These are phyloP conservation scores for Penicillium sp. DNA, from an alignment of 2,329 filamentous ascomycete genomes.

Conservation along the genomic window DNA sequence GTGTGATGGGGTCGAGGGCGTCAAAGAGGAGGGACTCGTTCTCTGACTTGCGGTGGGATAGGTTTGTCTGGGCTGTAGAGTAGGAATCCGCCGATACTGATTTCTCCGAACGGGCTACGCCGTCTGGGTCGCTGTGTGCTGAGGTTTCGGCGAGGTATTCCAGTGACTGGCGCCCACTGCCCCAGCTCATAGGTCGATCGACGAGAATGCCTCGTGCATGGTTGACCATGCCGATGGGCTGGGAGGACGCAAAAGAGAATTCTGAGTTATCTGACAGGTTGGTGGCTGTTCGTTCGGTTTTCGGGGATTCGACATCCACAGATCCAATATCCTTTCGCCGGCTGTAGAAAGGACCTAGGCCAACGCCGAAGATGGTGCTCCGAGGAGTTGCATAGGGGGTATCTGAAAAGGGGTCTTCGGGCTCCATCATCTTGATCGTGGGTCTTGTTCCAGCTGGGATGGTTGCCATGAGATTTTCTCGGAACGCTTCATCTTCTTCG, in stretches of 20 bases:
- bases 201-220: constrained; percentile 16
- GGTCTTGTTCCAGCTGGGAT: constrained; percentile 6
- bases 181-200: constrained; percentile 18
- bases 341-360: constrained; percentile 19
- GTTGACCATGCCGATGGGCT: constrained; percentile 14
- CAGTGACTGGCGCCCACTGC: constrained; percentile 21
- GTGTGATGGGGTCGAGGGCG: constrained; percentile 23
- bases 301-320: constrained; percentile 36
- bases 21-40: constrained; percentile 46
- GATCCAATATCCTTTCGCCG: constrained; percentile 14
- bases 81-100: constrained; percentile 43
- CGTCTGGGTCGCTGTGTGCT: constrained; percentile 20
- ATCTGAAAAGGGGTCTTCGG: constrained; percentile 24
- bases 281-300: constrained; percentile 49
- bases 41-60: constrained; percentile 45
- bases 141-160: constrained; percentile 20
- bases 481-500: constrained; percentile 49
- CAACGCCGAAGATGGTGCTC: constrained; percentile 21
- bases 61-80: constrained; percentile 43
- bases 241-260: constrained; percentile 35
- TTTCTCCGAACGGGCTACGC: constrained; percentile 27
- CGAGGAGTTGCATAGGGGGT: constrained; percentile 22
- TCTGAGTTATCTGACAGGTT: constrained; percentile 48
- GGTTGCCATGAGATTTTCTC: constrained; percentile 18
- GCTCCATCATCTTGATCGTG: constrained; percentile 7